Conservation (phyloP, 1,284 basidiomycete species). For the Chalciporus piperatoides region DNA sequence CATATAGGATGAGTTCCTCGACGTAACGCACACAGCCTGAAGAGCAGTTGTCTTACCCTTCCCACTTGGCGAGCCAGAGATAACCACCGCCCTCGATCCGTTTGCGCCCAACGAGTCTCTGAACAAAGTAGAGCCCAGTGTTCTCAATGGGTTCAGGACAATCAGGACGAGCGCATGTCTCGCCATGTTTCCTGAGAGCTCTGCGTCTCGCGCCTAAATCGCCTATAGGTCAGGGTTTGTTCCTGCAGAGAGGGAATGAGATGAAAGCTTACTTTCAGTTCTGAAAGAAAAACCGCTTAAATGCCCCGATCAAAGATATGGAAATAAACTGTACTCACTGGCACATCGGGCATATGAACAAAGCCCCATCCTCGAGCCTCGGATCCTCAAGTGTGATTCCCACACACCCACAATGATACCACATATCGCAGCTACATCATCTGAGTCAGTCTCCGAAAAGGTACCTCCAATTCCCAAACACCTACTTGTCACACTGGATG, state of each 20-base stretch:
- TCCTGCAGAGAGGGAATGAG: background rate
- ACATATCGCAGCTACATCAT: conserved; percentile 31
- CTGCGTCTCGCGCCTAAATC: conserved; percentile 15
- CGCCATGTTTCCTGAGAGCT: conserved; percentile 3
- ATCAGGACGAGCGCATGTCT: conserved; percentile 25
- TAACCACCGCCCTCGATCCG: conserved; percentile 13
- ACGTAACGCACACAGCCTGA: too few relatives aligned
- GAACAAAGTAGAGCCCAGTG: conserved; percentile 27
- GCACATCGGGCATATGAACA: conserved; percentile 33
- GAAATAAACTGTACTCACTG: conserved; percentile 17
- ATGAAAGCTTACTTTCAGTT: conserved; percentile 13
- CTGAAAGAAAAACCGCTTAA: conserved; percentile 14
- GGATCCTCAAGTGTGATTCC: conserved; percentile 27
- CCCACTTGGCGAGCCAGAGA: conserved; percentile 37
- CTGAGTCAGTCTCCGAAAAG: background rate
- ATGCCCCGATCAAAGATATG: background rate
- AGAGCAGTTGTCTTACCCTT: conserved; percentile 29
- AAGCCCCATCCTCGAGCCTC: conserved; percentile 19
- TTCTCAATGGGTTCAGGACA: conserved; percentile 18
- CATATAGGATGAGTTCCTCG: background rate
- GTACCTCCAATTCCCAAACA: background rate
- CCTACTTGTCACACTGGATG: conserved; percentile 33
- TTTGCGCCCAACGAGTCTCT: conserved; percentile 34
- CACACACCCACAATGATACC: conserved; percentile 37
- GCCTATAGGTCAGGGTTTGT: background rate